Percentiles rank a stretch among this genome's conserved stretches.
phyloP scores from a whole-genome alignment of 371 early-diverging fungal species.

The Synchytrium microbalum region DNA sequence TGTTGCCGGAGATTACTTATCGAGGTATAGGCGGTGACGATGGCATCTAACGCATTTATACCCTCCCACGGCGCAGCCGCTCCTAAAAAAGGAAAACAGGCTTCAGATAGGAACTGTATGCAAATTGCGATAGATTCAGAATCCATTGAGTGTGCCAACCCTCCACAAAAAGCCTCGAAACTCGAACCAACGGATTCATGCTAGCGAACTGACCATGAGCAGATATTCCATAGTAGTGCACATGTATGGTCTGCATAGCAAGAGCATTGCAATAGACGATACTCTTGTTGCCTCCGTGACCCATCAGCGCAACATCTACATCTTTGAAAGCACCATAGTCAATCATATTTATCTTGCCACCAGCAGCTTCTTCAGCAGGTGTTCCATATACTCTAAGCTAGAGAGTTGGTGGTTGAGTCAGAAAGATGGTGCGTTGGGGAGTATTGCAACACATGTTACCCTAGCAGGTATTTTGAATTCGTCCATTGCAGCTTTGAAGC shows the following conservation, averaged over 20 bases:
- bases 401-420: not conserved
- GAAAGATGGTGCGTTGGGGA: not conserved
- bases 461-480: slow-evolving; percentile 19
- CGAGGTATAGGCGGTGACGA: slow-evolving; percentile 49
- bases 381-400: slow-evolving; percentile 65
- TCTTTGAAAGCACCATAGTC: slow-evolving; percentile 50
- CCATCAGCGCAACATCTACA: slow-evolving; percentile 64
- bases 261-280: slow-evolving; percentile 15
- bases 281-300: slow-evolving; percentile 56
- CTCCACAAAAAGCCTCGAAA: too few species aligned
- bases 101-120: slow-evolving; percentile 3
- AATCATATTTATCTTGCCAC: slow-evolving; percentile 65
- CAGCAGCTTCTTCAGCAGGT: slow-evolving; percentile 66
- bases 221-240: slow-evolving; percentile 55
- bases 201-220: too few species aligned
- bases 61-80: slow-evolving; percentile 65
- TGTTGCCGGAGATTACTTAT: slow-evolving; percentile 65
- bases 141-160: too few species aligned
- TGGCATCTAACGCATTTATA: slow-evolving; percentile 65
- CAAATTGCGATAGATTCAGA: too few species aligned
- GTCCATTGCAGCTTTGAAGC: slow-evolving; percentile 43
- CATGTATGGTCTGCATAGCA: slow-evolving; percentile 38
- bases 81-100: not conserved
- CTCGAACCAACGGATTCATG: too few species aligned
- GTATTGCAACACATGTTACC: not conserved